phyloP scores from a whole-genome alignment of 176 grass and related monocot genomes.

The Saccharum spontaneum region DNA sequence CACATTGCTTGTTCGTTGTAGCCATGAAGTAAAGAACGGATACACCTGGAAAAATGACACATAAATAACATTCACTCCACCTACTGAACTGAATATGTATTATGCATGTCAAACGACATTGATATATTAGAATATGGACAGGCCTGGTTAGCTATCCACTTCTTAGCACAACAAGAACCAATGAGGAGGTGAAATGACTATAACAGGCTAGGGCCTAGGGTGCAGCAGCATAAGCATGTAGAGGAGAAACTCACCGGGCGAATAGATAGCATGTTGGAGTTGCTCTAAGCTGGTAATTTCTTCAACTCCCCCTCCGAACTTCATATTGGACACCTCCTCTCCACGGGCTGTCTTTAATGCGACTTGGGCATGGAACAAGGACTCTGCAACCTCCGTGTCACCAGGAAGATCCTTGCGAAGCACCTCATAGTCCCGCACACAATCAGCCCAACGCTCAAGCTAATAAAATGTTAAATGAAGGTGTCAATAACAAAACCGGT shows the following conservation, averaged over 20 bases:
- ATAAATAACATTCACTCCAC: constrained; percentile 18
- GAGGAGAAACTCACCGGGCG: constrained; percentile 46
- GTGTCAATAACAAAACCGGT: constrained; percentile 13
- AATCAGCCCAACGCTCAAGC: constrained; percentile 77
- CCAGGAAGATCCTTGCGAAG: constrained; percentile 58
- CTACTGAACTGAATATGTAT: background rate
- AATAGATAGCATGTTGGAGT: constrained; percentile 53
- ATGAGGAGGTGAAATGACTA: background rate
- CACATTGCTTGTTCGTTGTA: constrained; percentile 48
- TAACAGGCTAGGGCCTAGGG: background rate
- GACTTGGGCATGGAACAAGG: constrained; percentile 58
- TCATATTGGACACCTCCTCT: constrained; percentile 67
- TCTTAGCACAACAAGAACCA: background rate
- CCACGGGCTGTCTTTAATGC: constrained; percentile 55
- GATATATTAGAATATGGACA: background rate
- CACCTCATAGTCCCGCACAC: constrained; percentile 73
- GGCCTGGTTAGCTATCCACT: background rate
- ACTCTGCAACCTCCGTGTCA: constrained; percentile 47
- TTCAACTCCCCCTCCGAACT: constrained; percentile 57
- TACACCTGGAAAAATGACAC: constrained; percentile 38
- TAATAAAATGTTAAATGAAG: constrained; percentile 32
- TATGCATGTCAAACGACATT: constrained; percentile 16
- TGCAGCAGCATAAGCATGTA: background rate
- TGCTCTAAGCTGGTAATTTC: constrained; percentile 58
- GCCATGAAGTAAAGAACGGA: constrained; percentile 65